These are phyloP conservation scores for Nasturtium officinale DNA, from an alignment of 345 rosid species.

Conservation along the genomic window DNA sequence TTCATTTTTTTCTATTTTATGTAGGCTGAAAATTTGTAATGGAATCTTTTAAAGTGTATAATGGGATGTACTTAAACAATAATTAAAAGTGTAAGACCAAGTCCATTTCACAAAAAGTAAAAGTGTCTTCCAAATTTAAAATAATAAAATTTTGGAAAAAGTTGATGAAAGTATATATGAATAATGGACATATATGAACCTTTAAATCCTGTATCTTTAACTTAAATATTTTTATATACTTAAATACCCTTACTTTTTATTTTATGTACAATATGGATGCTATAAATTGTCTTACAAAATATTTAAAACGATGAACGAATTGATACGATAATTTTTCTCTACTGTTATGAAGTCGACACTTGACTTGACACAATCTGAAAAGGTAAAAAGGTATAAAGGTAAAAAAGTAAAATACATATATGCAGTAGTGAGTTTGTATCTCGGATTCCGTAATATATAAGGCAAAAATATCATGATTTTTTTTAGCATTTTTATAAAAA, in stretches of 20 bases:
- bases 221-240: no score
- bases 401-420: neutral
- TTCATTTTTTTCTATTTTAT: neutral
- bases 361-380: neutral
- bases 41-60: no score
- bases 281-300: neutral
- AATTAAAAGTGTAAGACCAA: neutral
- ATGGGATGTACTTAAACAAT: neutral
- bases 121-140: no score
- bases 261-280: no score
- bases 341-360: neutral
- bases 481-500: neutral
- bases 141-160: no score
- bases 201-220: no score
- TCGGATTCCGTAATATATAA: constrained; percentile 25
- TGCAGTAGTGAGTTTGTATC: constrained; percentile 26
- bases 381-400: neutral
- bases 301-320: neutral
- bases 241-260: no score
- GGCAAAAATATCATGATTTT: constrained; percentile 37
- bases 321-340: neutral
- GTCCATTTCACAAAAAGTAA: no score
- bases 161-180: no score
- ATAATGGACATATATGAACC: no score
- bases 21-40: neutral